phyloP scores from a whole-genome alignment of 2,329 filamentous ascomycete species.

The Aspergillus pseudoviridinutans region DNA sequence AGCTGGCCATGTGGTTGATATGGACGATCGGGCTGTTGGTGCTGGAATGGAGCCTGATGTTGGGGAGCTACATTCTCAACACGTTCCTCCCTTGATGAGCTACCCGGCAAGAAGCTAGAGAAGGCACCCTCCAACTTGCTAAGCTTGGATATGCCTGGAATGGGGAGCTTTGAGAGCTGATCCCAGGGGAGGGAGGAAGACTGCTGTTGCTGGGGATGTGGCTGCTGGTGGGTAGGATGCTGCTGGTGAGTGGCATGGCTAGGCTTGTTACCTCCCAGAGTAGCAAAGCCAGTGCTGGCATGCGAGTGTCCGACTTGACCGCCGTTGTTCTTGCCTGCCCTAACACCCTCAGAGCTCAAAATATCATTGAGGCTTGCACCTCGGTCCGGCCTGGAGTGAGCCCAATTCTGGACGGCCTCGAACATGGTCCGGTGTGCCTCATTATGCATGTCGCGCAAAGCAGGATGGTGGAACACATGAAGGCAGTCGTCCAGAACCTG shows the following conservation, averaged over 20 bases:
- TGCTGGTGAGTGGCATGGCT: constrained; percentile 20
- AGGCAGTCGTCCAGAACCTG: constrained; percentile 80
- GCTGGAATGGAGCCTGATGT: background rate
- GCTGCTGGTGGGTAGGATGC: constrained; percentile 12
- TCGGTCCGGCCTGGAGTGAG: constrained; percentile 63
- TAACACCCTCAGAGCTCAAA: constrained; percentile 81
- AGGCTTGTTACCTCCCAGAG: constrained; percentile 17
- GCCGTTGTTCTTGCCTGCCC: constrained; percentile 65
- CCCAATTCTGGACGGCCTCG: constrained; percentile 77
- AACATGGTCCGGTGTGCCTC: constrained; percentile 90
- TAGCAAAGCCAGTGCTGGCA: constrained; percentile 23
- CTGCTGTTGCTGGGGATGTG: constrained; percentile 21
- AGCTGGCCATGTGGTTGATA: constrained; percentile 4
- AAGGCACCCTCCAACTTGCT: constrained; percentile 32
- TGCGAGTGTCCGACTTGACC: constrained; percentile 31
- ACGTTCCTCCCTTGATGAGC: constrained; percentile 18
- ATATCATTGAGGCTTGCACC: constrained; percentile 65
- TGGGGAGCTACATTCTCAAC: constrained; percentile 5
- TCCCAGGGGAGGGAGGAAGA: constrained; percentile 27
- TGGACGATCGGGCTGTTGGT: constrained; percentile 3
- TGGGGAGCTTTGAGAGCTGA: constrained; percentile 30
- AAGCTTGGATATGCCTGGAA: constrained; percentile 37
- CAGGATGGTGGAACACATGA: constrained; percentile 86
- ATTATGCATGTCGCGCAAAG: constrained; percentile 67
- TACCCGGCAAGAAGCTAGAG: constrained; percentile 26